Conservation (phyloP, 768 basidiomycete genomes). For the Serendipita sp. region DNA sequence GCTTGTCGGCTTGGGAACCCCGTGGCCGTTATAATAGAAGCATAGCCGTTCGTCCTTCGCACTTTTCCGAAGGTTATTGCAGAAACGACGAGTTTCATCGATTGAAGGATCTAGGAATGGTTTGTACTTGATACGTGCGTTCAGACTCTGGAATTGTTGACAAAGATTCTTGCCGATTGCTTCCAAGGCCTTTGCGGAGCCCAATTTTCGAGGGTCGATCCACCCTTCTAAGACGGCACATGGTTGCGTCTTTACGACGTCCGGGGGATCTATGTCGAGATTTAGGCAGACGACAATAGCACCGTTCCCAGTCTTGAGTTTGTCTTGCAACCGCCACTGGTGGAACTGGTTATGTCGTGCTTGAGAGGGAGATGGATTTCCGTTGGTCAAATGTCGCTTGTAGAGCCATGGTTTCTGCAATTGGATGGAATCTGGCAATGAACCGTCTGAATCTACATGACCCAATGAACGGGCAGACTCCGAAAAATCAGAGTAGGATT, state of each 20-base stretch:
- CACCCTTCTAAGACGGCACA: constrained; percentile 92
- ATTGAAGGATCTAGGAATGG: constrained; percentile 88
- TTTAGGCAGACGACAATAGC: constrained; percentile 85
- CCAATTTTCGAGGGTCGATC: constrained; percentile 90
- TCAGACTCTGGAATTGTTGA: constrained; percentile 91
- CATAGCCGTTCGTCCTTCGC: constrained; percentile 89
- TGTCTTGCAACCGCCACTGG: constrained; percentile 73
- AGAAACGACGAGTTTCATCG: constrained; percentile 83
- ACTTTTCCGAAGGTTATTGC: constrained; percentile 62
- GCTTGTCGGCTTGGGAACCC: constrained; percentile 89
- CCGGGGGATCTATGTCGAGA: constrained; percentile 95
- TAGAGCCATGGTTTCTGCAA: constrained; percentile 13
- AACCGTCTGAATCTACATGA: constrained; percentile 9
- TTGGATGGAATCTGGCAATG: constrained; percentile 13
- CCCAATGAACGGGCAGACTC: not conserved
- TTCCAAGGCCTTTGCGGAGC: constrained; percentile 84
- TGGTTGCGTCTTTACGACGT: constrained; percentile 92
- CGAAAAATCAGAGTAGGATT: not conserved
- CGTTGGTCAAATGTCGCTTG: constrained; percentile 81
- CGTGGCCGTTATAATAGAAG: constrained; percentile 98
- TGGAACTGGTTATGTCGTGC: constrained; percentile 48
- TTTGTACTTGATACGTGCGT: constrained; percentile 87
- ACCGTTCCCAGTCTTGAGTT: constrained; percentile 83
- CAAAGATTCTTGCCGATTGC: constrained; percentile 86
- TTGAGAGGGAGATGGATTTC: constrained; percentile 63